A percentile compares a stretch with the other conserved stretches of the same genome.
These are phyloP conservation scores for Apophysomyces elegans DNA, from an alignment of 371 early-diverging fungal genomes.

Conservation along the genomic window DNA sequence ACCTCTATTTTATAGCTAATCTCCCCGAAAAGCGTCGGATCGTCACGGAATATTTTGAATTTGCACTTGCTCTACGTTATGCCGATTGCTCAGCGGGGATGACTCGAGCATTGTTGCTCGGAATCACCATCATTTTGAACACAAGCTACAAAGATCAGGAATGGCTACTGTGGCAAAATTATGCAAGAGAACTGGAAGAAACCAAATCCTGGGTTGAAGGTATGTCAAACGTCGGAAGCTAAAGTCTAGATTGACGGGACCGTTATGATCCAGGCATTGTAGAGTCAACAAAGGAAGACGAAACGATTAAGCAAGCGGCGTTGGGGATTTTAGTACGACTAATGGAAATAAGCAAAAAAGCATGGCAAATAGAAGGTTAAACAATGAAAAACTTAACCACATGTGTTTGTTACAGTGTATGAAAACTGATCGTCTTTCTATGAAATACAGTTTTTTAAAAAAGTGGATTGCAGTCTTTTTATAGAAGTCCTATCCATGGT, in stretches of 20 bases:
- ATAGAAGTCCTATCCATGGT: too few species aligned
- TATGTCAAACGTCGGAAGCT: constrained; percentile 16
- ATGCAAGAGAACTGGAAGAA: constrained; percentile 29
- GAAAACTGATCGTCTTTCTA: background rate
- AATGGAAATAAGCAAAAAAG: constrained; percentile 18
- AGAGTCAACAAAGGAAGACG: constrained; percentile 19
- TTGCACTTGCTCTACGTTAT: constrained; percentile 44
- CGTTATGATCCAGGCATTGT: constrained; percentile 14
- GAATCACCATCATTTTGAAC: constrained; percentile 42
- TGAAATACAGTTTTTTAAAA: too few species aligned
- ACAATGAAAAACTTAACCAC: background rate
- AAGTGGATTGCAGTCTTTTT: too few species aligned
- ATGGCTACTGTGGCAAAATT: constrained; percentile 32
- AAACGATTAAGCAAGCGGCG: constrained; percentile 17
- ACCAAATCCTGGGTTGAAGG: constrained; percentile 48
- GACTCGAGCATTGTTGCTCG: constrained; percentile 38
- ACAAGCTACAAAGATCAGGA: constrained; percentile 40
- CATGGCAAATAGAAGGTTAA: constrained; percentile 1
- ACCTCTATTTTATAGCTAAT: constrained; percentile 32
- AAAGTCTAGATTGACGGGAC: constrained; percentile 1
- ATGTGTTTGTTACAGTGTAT: background rate
- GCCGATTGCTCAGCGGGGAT: constrained; percentile 22
- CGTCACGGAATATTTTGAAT: constrained; percentile 52
- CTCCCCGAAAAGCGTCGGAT: constrained; percentile 44
- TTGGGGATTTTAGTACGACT: constrained; percentile 16